phyloP scores from a whole-genome alignment of 495 filamentous ascomycete species.

The Penicillium alfredii region DNA sequence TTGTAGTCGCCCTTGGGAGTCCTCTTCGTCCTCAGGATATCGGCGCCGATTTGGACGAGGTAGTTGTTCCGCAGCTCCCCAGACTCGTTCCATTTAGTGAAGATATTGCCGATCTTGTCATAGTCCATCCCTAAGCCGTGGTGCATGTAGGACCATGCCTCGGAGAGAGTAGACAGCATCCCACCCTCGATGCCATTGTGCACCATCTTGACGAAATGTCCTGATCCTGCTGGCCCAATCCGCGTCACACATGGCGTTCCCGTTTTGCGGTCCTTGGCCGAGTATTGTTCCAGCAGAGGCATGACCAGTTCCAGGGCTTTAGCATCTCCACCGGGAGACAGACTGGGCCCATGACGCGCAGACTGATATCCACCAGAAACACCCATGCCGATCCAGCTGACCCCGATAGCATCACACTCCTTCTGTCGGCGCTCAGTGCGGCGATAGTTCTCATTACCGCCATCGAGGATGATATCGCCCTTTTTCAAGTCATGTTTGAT shows the following conservation, averaged over 20 bases:
- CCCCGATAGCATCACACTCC: constrained; percentile 46
- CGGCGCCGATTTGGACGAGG: constrained; percentile 56
- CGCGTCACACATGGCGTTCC: constrained; percentile 57
- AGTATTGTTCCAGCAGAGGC: constrained; percentile 56
- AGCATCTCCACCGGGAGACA: constrained; percentile 60
- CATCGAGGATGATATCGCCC: constrained; percentile 68
- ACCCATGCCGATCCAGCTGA: constrained; percentile 62
- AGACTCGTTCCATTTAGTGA: constrained; percentile 53
- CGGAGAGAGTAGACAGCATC: constrained; percentile 55
- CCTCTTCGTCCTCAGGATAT: constrained; percentile 50
- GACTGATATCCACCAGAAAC: constrained; percentile 67
- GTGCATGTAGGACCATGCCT: constrained; percentile 62
- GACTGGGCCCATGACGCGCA: constrained; percentile 56
- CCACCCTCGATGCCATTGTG: constrained; percentile 75
- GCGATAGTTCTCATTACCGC: constrained; percentile 64
- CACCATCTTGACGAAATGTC: constrained; percentile 74
- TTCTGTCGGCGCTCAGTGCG: constrained; percentile 61
- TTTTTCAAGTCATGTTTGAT: constrained; percentile 49
- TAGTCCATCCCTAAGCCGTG: constrained; percentile 54
- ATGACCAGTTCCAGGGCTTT: constrained; percentile 53
- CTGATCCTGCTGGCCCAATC: constrained; percentile 57
- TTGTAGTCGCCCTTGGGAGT: constrained; percentile 36
- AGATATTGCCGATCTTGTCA: constrained; percentile 57
- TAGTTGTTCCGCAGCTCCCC: constrained; percentile 57
- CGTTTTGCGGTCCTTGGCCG: constrained; percentile 51